Evolutionary conservation across 2,329 filamentous ascomycete species (phyloP).

Genomic region (Diaporthe velutina): DNA sequence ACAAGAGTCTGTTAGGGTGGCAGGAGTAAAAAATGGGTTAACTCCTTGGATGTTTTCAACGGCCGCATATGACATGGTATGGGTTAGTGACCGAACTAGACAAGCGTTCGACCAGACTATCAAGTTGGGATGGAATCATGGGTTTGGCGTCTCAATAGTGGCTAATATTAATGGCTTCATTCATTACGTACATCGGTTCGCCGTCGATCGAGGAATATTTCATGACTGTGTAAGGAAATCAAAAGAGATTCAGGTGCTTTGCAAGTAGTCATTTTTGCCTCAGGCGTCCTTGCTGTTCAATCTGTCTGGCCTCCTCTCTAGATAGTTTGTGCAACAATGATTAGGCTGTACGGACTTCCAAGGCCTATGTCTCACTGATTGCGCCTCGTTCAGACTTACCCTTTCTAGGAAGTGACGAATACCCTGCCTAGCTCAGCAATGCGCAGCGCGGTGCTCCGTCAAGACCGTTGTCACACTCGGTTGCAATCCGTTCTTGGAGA

Average conservation of each 20-base stretch:
- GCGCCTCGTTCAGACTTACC: not conserved
- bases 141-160: conserved; percentile 12
- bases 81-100: not conserved
- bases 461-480: no score
- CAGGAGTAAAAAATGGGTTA: not conserved
- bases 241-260: no score
- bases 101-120: not conserved
- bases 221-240: no score
- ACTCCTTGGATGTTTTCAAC: not conserved
- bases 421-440: not conserved
- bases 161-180: conserved; percentile 26
- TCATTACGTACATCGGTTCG: not conserved
- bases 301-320: not conserved
- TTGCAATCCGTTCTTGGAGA: not conserved
- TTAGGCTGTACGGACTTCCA: no score
- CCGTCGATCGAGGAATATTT: not conserved
- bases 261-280: no score
- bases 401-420: not conserved
- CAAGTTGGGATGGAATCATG: not conserved
- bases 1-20: not conserved
- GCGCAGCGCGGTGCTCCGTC: no score
- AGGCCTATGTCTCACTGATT: not conserved
- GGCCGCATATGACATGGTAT: conserved; percentile 1
- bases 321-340: no score
- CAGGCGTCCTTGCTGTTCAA: not conserved